phyloP scores from a whole-genome alignment of 495 filamentous ascomycete species.

The Halenospora varia region DNA sequence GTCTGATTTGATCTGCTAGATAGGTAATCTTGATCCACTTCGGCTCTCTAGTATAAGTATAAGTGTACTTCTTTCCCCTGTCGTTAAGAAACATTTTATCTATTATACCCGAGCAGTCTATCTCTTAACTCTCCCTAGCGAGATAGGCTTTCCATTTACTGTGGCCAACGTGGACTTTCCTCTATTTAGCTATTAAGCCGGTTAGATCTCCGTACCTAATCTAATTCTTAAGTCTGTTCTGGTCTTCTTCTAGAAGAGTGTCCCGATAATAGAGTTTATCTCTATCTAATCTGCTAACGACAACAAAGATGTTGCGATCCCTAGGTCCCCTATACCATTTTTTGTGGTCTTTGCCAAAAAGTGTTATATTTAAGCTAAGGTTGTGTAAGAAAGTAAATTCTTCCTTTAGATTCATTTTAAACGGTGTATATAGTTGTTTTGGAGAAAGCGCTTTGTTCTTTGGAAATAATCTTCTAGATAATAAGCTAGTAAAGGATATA shows the following conservation, averaged over 20 bases:
- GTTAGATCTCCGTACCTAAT: not conserved
- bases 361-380: constrained; percentile 4
- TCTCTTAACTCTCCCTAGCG: not conserved
- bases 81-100: constrained; percentile 4
- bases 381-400: constrained; percentile 5
- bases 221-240: not conserved
- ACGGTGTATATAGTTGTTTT: not conserved
- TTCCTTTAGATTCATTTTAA: not conserved
- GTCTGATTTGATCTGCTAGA: not conserved
- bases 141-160: not conserved
- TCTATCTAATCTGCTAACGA: constrained; percentile 1
- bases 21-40: not conserved
- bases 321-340: not conserved
- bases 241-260: not conserved
- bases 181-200: not conserved
- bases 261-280: constrained; percentile 5
- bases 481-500: not conserved
- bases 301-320: not conserved
- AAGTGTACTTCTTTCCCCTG: not conserved
- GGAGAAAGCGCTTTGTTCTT: not conserved
- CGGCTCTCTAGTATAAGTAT: not conserved
- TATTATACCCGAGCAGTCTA: not conserved
- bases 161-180: not conserved
- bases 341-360: not conserved
- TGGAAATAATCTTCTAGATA: not conserved